phyloP scores from a whole-genome alignment of 306 rosid species.

The Vachellia pachyceras region DNA sequence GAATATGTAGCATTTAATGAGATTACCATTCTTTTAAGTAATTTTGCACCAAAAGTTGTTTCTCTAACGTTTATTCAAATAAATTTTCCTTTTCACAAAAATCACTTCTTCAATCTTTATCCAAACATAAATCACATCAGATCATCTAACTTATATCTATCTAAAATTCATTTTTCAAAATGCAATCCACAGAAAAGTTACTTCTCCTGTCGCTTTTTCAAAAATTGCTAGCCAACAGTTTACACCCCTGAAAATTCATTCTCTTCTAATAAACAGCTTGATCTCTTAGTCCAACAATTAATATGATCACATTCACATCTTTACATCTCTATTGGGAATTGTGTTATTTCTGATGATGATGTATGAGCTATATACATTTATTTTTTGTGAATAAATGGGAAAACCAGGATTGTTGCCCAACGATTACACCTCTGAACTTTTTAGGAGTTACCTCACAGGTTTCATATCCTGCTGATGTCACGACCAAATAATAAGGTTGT shows the following conservation, averaged over 20 bases:
- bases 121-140: too few relatives aligned
- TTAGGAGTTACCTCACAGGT: slow-evolving; percentile 31
- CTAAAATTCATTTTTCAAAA: too few relatives aligned
- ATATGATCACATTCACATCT: background rate
- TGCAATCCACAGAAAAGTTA: too few relatives aligned
- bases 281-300: background rate
- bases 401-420: background rate
- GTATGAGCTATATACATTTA: background rate
- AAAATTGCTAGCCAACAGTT: background rate
- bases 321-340: background rate
- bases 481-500: slow-evolving; percentile 90
- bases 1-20: too few relatives aligned
- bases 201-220: too few relatives aligned
- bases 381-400: background rate
- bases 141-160: too few relatives aligned
- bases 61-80: too few relatives aligned
- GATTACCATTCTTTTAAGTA: too few relatives aligned
- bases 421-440: background rate
- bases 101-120: too few relatives aligned
- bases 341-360: background rate
- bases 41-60: too few relatives aligned
- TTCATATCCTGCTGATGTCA: slow-evolving; percentile 88
- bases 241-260: background rate
- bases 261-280: background rate
- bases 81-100: too few relatives aligned